phyloP scores from a whole-genome alignment of 805 yeast species.

The Ogataea parapolymorpha region DNA sequence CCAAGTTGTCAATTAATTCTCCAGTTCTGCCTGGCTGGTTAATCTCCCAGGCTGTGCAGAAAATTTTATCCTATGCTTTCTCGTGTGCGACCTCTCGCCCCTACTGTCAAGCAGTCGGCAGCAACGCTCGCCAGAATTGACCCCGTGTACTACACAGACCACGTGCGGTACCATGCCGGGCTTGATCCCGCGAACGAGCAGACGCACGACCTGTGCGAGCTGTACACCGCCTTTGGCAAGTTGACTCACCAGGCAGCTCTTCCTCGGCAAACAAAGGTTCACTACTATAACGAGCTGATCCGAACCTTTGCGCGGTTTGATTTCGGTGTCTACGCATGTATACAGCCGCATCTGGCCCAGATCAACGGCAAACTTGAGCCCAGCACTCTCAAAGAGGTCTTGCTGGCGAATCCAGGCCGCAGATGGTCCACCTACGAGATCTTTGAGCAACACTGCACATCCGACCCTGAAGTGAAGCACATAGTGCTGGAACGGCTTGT shows the following conservation, averaged over 20 bases:
- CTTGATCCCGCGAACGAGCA: slow-evolving; percentile 1
- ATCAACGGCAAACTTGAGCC: slow-evolving; percentile 8
- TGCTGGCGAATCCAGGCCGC: slow-evolving; percentile 37
- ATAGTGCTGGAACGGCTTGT: slow-evolving; percentile 5
- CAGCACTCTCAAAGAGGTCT: slow-evolving; percentile 23
- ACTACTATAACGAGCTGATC: slow-evolving; percentile 24
- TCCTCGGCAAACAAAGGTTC: slow-evolving; percentile 10
- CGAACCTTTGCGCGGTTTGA: slow-evolving; percentile 25
- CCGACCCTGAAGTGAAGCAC: slow-evolving; percentile 1
- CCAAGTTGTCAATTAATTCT: too few relatives aligned
- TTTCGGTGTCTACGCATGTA: slow-evolving; percentile 25
- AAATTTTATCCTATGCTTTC: neutral
- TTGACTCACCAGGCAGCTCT: slow-evolving; percentile 7
- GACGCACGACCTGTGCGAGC: neutral
- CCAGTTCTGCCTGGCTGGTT: too few relatives aligned
- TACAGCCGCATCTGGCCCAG: slow-evolving; percentile 6
- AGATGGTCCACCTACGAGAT: slow-evolving; percentile 34
- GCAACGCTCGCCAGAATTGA: neutral
- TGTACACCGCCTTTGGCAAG: slow-evolving; percentile 4
- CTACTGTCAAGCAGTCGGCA: slow-evolving; percentile 4
- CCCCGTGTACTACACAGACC: slow-evolving; percentile 2
- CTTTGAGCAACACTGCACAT: slow-evolving; percentile 12
- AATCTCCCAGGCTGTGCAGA: slow-evolving; percentile 1
- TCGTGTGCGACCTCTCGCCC: slow-evolving; percentile 1
- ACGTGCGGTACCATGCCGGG: slow-evolving; percentile 1